Percentiles rank a stretch among this genome's conserved stretches.
Evolutionary conservation across 371 early-diverging fungal species (phyloP).

Genomic region (Blakeslea trispora): DNA sequence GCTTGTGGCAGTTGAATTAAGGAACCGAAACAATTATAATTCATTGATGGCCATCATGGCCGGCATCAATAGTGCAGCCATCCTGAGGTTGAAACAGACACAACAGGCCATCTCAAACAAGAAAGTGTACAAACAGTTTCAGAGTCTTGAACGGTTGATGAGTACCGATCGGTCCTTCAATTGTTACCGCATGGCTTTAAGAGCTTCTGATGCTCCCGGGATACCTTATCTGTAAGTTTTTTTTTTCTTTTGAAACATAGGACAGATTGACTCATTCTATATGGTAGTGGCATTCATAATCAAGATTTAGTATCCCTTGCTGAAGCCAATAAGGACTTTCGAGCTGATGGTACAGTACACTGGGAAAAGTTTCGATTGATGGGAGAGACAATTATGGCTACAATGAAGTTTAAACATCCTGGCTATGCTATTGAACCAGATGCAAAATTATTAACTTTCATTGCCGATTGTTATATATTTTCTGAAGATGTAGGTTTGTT

Average conservation of each 20-base stretch:
- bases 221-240: slow-evolving; percentile 62
- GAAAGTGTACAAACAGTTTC: slow-evolving; percentile 55
- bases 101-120: slow-evolving; percentile 52
- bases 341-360: slow-evolving; percentile 55
- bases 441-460: slow-evolving; percentile 31
- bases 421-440: slow-evolving; percentile 40
- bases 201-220: slow-evolving; percentile 53
- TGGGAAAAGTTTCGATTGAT: slow-evolving; percentile 66
- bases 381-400: slow-evolving; percentile 56
- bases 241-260: background rate
- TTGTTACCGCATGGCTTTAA: slow-evolving; percentile 64
- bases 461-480: slow-evolving; percentile 45
- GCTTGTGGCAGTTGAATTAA: slow-evolving; percentile 60
- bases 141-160: slow-evolving; percentile 67
- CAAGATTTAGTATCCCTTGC: slow-evolving; percentile 58
- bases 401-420: slow-evolving; percentile 50
- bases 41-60: slow-evolving; percentile 74
- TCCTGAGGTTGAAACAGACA: slow-evolving; percentile 64
- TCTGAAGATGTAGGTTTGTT: slow-evolving; percentile 50
- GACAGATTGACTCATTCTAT: background rate
- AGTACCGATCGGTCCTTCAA: slow-evolving; percentile 63
- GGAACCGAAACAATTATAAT: slow-evolving; percentile 68
- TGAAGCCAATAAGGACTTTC: slow-evolving; percentile 63
- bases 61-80: slow-evolving; percentile 69
- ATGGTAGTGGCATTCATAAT: slow-evolving; percentile 54